phyloP scores from a whole-genome alignment of 176 grass and related monocot species.

The Microstegium vimineum region DNA sequence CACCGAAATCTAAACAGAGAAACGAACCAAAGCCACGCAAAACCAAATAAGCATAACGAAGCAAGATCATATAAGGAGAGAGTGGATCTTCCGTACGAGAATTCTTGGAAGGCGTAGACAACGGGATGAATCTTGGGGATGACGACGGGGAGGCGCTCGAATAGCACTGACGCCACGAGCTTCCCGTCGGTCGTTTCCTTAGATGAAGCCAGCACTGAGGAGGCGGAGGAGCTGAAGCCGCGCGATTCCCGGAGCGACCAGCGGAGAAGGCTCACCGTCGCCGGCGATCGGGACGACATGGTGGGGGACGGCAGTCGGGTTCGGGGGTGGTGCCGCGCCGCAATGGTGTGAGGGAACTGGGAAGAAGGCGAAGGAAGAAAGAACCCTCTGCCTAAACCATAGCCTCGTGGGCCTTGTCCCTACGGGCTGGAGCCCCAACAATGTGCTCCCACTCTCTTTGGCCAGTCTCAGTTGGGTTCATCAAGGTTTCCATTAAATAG shows the following conservation, averaged over 20 bases:
- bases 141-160: constrained; percentile 91
- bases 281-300: constrained; percentile 40
- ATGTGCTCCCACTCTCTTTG: not conserved
- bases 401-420: constrained; percentile 21
- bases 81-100: constrained; percentile 54
- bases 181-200: constrained; percentile 38
- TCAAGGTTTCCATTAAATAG: too few relatives aligned
- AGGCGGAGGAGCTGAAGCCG: constrained; percentile 35
- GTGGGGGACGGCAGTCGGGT: not conserved
- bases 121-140: constrained; percentile 89
- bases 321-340: not conserved
- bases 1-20: constrained; percentile 75
- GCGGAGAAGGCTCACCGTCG: constrained; percentile 7
- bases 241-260: constrained; percentile 39
- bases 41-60: not conserved
- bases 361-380: not conserved
- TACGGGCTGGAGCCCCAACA: not conserved
- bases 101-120: constrained; percentile 89
- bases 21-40: not conserved
- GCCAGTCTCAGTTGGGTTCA: too few relatives aligned
- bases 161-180: constrained; percentile 79
- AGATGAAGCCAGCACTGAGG: not conserved
- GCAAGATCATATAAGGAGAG: not conserved
- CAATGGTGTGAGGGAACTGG: not conserved
- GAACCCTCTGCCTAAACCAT: constrained; percentile 56